These are phyloP conservation scores for Kwoniella dendrophila DNA, from an alignment of 768 basidiomycete species.

Conservation along the genomic window DNA sequence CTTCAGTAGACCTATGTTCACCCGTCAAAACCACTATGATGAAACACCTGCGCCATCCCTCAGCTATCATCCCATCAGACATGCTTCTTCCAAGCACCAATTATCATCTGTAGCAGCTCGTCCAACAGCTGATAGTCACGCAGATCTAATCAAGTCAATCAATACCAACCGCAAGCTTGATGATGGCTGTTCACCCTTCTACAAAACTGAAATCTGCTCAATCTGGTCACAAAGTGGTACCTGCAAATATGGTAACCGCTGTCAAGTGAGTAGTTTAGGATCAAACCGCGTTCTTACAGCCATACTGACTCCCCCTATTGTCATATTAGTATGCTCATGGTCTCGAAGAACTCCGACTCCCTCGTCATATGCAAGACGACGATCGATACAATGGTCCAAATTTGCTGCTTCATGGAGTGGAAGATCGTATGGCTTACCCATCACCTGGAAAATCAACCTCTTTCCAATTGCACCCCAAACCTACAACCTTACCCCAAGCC, in stretches of 20 bases:
- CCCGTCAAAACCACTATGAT: constrained; percentile 2
- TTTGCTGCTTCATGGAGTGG: neutral
- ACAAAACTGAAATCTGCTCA: constrained; percentile 47
- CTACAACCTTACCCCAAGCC: neutral
- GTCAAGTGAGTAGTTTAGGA: constrained; percentile 33
- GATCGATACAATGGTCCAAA: neutral
- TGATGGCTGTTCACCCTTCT: constrained; percentile 11
- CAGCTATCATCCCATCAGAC: neutral
- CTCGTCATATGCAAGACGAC: constrained; percentile 2
- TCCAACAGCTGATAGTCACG: neutral
- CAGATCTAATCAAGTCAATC: neutral
- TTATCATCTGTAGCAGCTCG: no score
- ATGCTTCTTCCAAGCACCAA: constrained; percentile 5
- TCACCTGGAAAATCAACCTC: neutral
- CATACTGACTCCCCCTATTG: neutral
- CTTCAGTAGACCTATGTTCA: neutral
- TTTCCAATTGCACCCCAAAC: neutral
- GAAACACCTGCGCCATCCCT: constrained; percentile 11
- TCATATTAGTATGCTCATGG: constrained; percentile 26
- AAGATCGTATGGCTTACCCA: neutral
- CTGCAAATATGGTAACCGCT: constrained; percentile 40
- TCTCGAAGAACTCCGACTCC: constrained; percentile 14
- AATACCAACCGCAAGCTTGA: neutral
- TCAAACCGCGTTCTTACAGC: neutral
- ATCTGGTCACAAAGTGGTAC: constrained; percentile 31